Evolutionary conservation across 2,329 filamentous ascomycete genomes (phyloP), one percentile per base, ranked within the genome.

Genomic region (Trichophyton benhamiae): DNA sequence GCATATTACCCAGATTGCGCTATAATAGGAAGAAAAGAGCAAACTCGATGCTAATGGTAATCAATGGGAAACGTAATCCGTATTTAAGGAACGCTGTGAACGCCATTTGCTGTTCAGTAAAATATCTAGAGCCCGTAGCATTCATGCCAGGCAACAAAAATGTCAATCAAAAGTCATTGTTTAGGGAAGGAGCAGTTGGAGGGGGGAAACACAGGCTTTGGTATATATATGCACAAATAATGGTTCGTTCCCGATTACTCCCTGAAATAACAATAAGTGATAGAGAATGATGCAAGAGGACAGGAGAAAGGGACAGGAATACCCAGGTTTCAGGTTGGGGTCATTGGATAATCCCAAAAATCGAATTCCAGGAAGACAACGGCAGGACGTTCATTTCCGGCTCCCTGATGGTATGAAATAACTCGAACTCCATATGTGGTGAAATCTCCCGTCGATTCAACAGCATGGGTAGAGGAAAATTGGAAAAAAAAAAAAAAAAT

Each of bases 191-290:
- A 17, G 22, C 13, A 53, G 49, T 6, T 8, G 27, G 27, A 25
- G 22, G 49, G 30, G n/a, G n/a, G 25, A 13, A 53, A 30, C 20
- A 53, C 11, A 53, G 27, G 27, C 49, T 53, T 53, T 27, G 49
- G 49, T 53, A 53, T 53, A 53, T 53, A 53, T 53, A 53, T 53
- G 49, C 49, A 53, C 22, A 30, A 30, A 48, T 48, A 48, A 48
- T 13, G 27, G 49, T 53, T n/a, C 49, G 27, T 33, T 25, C 49
- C 27, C 25, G 27, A 53, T 53, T 33, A 53, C 3, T 30, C 49
- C 49, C 49, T 30, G 49, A 53, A 53, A 30, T 15, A 53, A 33
- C 22, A 53, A 33, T 11, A 53, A 30, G 22, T 15, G 9, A 13
- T 25, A 53, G 49, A 30, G 49, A 25, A 30, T 53, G 49, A 53